Base-by-base conservation (phyloP, 1,139 yeast genomes). In the Zygoascus sp. region DNA sequence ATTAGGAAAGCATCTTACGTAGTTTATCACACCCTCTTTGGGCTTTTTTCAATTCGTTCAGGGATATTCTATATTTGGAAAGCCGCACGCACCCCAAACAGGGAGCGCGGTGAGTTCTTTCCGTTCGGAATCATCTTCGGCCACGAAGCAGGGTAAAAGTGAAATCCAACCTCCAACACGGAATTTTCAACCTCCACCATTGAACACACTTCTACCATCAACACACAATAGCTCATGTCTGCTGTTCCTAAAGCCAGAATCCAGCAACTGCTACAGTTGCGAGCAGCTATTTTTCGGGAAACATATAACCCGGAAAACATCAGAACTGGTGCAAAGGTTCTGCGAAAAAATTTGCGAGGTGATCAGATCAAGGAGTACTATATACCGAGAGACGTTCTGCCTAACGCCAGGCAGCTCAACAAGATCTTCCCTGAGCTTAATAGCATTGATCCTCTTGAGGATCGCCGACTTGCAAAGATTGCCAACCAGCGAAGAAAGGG, bases 271-370 rank as follows among this genome's bases (percentile, higher is more conserved):
- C 71, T 77, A 50, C 73, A 80, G 65, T 68, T 81, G 35, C 78
- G 79, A 52, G 76, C 83, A 41, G 68, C 74, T 56, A 73, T 84
- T 16, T 84, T 84, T 61, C 79, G 81, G 53, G 75, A 77, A 41
- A 74, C 80, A 16, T 80, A 69, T 61, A 89, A 89, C 65, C 97
- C 96, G 20, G 69, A 73, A 2, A 71, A 75, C 38, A 68, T 70
- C 47, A 78, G 96, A 62, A 86, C 87, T 25, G 96, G 96, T 32
- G 70, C 89, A 43, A 83, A 84, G 63, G 79, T 86, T 32, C 74
- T 89, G 53, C 74, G 83, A 44, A 77, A 81, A 42, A 83, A 87
- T 34, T 75, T 89, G 53, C 80, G 77, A 61, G 97, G 97, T 28
- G 87, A 86, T 25, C 72, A 79, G 34, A 65, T 87, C 42, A 80